Evolutionary conservation across 129 eudicot species (phyloP).

Genomic region (Chrysanthemum seticuspe): DNA sequence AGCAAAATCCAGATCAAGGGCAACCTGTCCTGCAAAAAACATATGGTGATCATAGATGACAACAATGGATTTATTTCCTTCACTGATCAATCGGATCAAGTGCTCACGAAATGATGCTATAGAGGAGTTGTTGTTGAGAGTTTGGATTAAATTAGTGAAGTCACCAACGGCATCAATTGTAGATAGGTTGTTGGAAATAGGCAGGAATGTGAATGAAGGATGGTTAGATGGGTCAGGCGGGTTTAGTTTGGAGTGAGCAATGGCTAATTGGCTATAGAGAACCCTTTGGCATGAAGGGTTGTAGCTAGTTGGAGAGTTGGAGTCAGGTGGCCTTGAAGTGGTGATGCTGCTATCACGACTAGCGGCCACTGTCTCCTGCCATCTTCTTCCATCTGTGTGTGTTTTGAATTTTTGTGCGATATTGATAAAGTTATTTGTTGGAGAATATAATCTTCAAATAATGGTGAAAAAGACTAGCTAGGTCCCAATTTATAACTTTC

Average conservation of each 20-base stretch:
- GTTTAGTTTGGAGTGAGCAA: conserved; percentile 48
- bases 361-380: too few species aligned
- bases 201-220: conserved; percentile 30
- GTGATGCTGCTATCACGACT: conserved; percentile 50
- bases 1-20: conserved; percentile 21
- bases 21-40: conserved; percentile 31
- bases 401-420: not conserved
- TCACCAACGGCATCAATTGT: conserved; percentile 26
- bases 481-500: too few species aligned
- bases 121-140: conserved; percentile 28
- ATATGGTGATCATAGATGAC: conserved; percentile 30
- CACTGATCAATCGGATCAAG: conserved; percentile 18
- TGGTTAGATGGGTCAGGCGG: conserved; percentile 33
- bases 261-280: conserved; percentile 48
- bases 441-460: too few species aligned
- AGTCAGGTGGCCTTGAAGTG: conserved; percentile 63
- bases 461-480: too few species aligned
- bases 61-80: not conserved
- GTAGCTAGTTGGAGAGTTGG: conserved; percentile 67
- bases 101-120: conserved; percentile 27
- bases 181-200: conserved; percentile 25
- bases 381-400: not conserved
- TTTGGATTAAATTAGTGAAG: conserved; percentile 12
- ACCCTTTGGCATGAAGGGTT: conserved; percentile 50
- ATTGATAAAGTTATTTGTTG: too few species aligned